Base-by-base conservation (phyloP, 306 rosid genomes). In the Castanea crenata region DNA sequence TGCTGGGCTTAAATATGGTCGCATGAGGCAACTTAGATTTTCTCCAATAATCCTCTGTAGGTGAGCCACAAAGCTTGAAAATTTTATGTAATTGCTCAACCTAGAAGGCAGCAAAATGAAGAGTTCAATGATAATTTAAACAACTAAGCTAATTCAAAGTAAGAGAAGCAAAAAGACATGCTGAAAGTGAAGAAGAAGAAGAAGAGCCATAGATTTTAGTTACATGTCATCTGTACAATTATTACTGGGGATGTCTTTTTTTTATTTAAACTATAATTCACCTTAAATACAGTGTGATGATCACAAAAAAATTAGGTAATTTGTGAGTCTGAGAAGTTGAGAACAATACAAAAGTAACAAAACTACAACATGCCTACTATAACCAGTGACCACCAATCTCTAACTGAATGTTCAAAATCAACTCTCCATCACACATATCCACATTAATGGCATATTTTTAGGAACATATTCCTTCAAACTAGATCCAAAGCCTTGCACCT, bases 1-100 rank as follows among this genome's bases (percentile, higher is more conserved):
- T 93, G 98, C 77, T 91, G 98, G 98, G 98, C 84, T 93, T 93
- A 81, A 93, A 93, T 83, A 93, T 93, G 23, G 98, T 93, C 55
- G 98, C 98, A 87, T 93, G 98, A 74, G 98, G 98, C 89, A 93
- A 85, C 84, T 92, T 93, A 65, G 98, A 93, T 80, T 91, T 93
- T 87, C 92, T 93, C 98, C 98, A 93, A 76, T 93, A 93, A 73
- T 93, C 97, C 85, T 93, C 98, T 3, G 94, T 88, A 55, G 98
- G 98, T 59, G 98, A 93, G 77, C 98, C 98, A 61, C 98, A 93
- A 74, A 93, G 98, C 84, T 93, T 93, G 82, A 93, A 93, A 83
- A 93, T 93, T 85, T 91, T 93, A 86, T 93, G 98, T 51, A 93
- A 79, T 83, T 93, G 98, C 85, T 93, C 98, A 83, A 93, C 98